These are phyloP conservation scores for Nakazawaea ambrosiae DNA, from an alignment of 805 yeast genomes.

Conservation along the genomic window DNA sequence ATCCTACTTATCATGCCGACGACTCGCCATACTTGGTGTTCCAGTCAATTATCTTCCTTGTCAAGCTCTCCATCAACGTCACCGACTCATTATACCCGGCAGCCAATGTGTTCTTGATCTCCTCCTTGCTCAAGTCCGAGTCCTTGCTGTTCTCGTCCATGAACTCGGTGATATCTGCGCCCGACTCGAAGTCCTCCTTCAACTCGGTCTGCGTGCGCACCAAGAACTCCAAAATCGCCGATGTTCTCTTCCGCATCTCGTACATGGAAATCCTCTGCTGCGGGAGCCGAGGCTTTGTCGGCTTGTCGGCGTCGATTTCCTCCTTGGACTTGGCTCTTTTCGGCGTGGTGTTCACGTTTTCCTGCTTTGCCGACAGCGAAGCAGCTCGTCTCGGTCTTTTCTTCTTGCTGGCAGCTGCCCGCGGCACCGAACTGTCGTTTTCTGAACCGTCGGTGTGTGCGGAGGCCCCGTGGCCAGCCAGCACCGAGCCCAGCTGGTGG, in stretches of 20 bases:
- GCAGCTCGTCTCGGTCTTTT: constrained; percentile 14
- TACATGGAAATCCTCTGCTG: constrained; percentile 64
- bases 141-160: constrained; percentile 29
- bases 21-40: constrained; percentile 56
- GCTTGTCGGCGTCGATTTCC: constrained; percentile 53
- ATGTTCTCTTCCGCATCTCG: constrained; percentile 84
- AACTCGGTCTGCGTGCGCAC: constrained; percentile 82
- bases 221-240: constrained; percentile 86
- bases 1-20: no score
- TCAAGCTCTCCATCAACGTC: constrained; percentile 61
- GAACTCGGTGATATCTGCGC: constrained; percentile 40
- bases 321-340: constrained; percentile 15
- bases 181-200: constrained; percentile 62
- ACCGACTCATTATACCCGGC: constrained; percentile 54
- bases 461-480: neutral
- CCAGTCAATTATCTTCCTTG: constrained; percentile 70
- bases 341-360: constrained; percentile 13
- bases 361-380: constrained; percentile 10
- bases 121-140: constrained; percentile 13
- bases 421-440: constrained; percentile 7
- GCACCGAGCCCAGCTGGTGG: neutral
- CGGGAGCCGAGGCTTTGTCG: constrained; percentile 80
- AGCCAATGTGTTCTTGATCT: constrained; percentile 31
- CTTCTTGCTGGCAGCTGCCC: constrained; percentile 6
- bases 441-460: constrained; percentile 3